Base-by-base conservation (phyloP, 352 stramenopile genomes). In the Globisporangium abappressorium region DNA sequence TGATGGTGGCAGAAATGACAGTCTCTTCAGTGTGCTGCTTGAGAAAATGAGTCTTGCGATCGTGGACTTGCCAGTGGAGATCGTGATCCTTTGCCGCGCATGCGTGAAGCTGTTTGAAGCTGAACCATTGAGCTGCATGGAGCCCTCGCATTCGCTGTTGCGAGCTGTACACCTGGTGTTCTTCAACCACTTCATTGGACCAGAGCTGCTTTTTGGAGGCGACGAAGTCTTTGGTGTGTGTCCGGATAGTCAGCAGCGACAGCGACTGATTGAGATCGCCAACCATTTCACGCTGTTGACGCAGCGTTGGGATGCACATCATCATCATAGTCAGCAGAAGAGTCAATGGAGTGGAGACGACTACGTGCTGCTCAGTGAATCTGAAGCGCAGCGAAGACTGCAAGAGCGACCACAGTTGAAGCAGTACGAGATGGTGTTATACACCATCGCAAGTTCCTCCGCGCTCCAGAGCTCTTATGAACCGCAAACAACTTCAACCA, bases 121-220 rank as follows among this genome's bases (percentile, higher is more conserved):
- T 15, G 20, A 41, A 1, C 53, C 54, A 4, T 18, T 11, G 59
- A 20, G 5, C n/a, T 34, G 24, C 57, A 11, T 28, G 4, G 43
- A 46, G 43, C 28, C 5, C 12, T 61, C 70, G 11, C 22, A 58
- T 2, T 28, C 43, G 61, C 33, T 55, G 56, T 43, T 76, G 12
- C 38, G 67, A 43, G 76, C 70, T 0, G 65, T 86, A n/a, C 86
- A 92, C 68, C 63, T 91, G 2, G 73, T 92, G n/a, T 89, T 94
- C 24, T 92, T 91, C 67, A 83, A 87, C 49, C 82, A 94, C 56
- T 90, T 90, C 63, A 55, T 94, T 14, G 80, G 72, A 6, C 80
- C 82, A 36, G 74, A 71, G 12, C 33, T 93, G 36, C 47, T 75
- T 20, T 83, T 82, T 46, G 57, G 70, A 47, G 47, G 14, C 1